These are phyloP conservation scores for Polygonum maritimum DNA, from an alignment of 148 eudicot species.

Conservation along the genomic window DNA sequence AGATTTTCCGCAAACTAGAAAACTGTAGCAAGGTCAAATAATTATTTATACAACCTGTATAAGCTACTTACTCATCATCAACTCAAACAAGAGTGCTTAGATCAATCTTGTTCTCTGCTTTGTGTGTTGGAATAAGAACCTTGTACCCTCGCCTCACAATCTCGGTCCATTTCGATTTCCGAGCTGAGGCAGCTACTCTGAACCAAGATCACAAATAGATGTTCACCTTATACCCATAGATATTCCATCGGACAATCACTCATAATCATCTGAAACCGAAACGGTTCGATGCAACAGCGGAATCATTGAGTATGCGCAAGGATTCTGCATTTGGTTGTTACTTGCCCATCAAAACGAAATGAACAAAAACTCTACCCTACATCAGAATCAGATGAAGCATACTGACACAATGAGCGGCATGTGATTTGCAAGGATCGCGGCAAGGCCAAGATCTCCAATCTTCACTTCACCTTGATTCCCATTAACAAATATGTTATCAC, in stretches of 20 bases:
- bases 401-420: conserved; percentile 92
- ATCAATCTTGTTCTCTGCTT: background rate
- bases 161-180: conserved; percentile 3
- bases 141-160: conserved; percentile 6
- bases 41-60: conserved; percentile 1
- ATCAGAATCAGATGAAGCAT: conserved; percentile 12
- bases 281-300: background rate
- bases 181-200: conserved; percentile 11
- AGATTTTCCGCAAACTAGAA: conserved; percentile 3
- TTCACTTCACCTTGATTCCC: conserved; percentile 88
- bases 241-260: background rate
- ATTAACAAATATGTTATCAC: conserved; percentile 82
- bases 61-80: conserved; percentile 53
- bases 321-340: background rate
- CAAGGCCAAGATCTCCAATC: conserved; percentile 86
- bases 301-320: background rate
- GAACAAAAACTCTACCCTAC: background rate
- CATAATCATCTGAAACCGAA: conserved; percentile 6
- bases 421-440: conserved; percentile 70
- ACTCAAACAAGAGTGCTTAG: conserved; percentile 42
- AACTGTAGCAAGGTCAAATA: background rate
- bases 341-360: background rate
- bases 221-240: background rate
- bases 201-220: background rate
- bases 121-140: background rate